These are phyloP conservation scores for Pterocarpus santalinus DNA, from an alignment of 306 rosid species.

Conservation along the genomic window DNA sequence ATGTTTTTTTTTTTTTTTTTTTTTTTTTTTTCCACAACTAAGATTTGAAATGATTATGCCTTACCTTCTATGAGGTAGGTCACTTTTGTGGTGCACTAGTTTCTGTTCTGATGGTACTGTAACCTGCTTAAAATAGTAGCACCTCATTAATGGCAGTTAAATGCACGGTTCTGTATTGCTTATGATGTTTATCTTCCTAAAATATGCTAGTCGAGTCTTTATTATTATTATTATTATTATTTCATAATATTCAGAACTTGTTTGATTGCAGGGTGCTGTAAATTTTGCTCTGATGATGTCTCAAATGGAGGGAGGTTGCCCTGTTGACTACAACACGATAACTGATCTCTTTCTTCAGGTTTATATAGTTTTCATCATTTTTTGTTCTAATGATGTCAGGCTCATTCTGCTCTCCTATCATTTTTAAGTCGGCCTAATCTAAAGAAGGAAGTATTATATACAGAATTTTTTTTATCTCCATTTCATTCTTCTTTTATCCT, in stretches of 20 bases:
- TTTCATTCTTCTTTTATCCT: slow-evolving; percentile 6
- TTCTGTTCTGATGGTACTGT: background rate
- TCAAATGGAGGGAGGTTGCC: slow-evolving; percentile 94
- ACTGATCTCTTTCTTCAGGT: slow-evolving; percentile 92
- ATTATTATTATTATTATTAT: background rate
- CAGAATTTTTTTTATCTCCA: background rate
- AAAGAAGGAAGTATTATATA: background rate
- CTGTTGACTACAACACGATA: slow-evolving; percentile 83
- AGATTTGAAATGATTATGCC: slow-evolving; percentile 3
- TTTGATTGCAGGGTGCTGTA: slow-evolving; percentile 76
- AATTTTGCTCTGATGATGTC: slow-evolving; percentile 93
- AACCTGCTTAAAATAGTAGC: slow-evolving; percentile 5
- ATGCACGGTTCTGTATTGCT: background rate
- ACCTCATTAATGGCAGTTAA: slow-evolving; percentile 6
- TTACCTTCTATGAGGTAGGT: slow-evolving; percentile 6
- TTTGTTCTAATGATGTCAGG: slow-evolving; percentile 18
- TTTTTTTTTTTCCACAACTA: background rate
- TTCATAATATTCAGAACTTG: background rate
- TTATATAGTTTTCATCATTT: background rate
- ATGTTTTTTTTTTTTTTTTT: background rate
- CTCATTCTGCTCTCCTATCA: slow-evolving; percentile 19
- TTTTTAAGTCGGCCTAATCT: background rate
- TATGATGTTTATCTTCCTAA: slow-evolving; percentile 1
- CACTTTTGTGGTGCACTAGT: background rate
- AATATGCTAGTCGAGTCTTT: background rate